Evolutionary conservation across 371 early-diverging fungal genomes (phyloP).

Genomic region (Umbelopsis sp.): DNA sequence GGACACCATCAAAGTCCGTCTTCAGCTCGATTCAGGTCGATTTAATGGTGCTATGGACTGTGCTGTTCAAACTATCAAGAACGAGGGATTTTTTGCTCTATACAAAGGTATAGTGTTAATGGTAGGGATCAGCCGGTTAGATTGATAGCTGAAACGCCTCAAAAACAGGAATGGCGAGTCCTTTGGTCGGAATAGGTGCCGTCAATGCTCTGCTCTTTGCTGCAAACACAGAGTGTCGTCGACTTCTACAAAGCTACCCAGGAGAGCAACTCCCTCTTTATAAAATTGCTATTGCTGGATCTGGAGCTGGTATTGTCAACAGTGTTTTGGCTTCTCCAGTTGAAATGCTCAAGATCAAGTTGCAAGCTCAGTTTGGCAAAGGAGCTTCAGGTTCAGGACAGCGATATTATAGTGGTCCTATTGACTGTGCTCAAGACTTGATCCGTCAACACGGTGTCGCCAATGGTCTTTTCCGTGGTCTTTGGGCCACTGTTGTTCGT

Average conservation of each 20-base stretch:
- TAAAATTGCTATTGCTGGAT: conserved; percentile 79
- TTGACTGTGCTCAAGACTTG: conserved; percentile 68
- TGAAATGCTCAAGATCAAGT: conserved; percentile 79
- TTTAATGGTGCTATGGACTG: conserved; percentile 78
- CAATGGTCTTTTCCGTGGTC: conserved; percentile 77
- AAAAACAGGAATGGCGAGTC: conserved; percentile 74
- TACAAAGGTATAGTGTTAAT: conserved; percentile 65
- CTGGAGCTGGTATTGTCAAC: conserved; percentile 77
- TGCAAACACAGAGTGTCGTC: conserved; percentile 69
- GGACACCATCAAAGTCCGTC: conserved; percentile 80
- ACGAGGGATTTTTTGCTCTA: conserved; percentile 73
- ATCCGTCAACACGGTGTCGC: conserved; percentile 65
- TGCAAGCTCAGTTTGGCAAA: conserved; percentile 78
- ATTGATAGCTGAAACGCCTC: neutral
- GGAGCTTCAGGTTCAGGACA: conserved; percentile 22
- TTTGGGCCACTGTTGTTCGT: conserved; percentile 76
- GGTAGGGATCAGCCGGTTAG: neutral
- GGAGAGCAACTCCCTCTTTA: conserved; percentile 46
- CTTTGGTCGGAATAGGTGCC: conserved; percentile 80
- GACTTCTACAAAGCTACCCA: conserved; percentile 48
- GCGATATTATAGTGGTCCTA: conserved; percentile 55
- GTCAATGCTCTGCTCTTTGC: conserved; percentile 85
- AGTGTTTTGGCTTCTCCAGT: conserved; percentile 80
- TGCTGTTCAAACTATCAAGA: conserved; percentile 60
- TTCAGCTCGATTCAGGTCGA: conserved; percentile 58